Conservation (phyloP, 2,329 filamentous ascomycete species). For the Davidsoniella neocaledoniae region DNA sequence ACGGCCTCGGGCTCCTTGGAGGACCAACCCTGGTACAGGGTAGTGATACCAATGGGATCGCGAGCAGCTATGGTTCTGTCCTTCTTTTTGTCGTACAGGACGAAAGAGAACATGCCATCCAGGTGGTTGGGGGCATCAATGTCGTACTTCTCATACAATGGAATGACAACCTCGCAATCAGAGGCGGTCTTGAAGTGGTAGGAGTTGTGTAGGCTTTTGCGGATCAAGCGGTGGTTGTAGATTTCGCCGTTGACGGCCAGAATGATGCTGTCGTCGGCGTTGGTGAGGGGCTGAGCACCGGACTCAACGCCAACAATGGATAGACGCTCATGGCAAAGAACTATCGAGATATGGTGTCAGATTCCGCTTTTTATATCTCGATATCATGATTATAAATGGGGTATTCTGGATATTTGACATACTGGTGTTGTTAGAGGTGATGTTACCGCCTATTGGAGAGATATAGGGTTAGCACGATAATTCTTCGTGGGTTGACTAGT, state of each 20-base stretch:
- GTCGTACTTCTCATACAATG: conserved; percentile 84
- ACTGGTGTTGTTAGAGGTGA: conserved; percentile 85
- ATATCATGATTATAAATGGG: neutral
- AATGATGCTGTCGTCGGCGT: conserved; percentile 71
- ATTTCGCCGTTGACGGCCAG: conserved; percentile 98
- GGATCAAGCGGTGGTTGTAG: conserved; percentile 94
- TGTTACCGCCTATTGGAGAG: conserved; percentile 54
- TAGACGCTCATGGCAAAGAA: conserved; percentile 92
- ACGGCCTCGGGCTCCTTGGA: conserved; percentile 67
- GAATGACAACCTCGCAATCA: conserved; percentile 97
- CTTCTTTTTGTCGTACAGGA: conserved; percentile 88
- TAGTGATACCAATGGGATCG: conserved; percentile 93
- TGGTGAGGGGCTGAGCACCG: conserved; percentile 88
- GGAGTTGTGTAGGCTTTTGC: conserved; percentile 65
- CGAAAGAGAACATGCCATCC: conserved; percentile 99
- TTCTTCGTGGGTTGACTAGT: neutral
- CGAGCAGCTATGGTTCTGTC: conserved; percentile 86
- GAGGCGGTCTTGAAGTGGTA: conserved; percentile 99
- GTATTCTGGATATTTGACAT: conserved; percentile 21
- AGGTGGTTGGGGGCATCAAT: conserved; percentile 83
- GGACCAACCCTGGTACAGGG: conserved; percentile 88
- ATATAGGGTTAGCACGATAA: conserved; percentile 18
- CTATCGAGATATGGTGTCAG: conserved; percentile 24
- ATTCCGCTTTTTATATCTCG: neutral
- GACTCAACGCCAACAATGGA: conserved; percentile 96